phyloP scores from a whole-genome alignment of 176 grass and related monocot genomes.

The Carex parvula region DNA sequence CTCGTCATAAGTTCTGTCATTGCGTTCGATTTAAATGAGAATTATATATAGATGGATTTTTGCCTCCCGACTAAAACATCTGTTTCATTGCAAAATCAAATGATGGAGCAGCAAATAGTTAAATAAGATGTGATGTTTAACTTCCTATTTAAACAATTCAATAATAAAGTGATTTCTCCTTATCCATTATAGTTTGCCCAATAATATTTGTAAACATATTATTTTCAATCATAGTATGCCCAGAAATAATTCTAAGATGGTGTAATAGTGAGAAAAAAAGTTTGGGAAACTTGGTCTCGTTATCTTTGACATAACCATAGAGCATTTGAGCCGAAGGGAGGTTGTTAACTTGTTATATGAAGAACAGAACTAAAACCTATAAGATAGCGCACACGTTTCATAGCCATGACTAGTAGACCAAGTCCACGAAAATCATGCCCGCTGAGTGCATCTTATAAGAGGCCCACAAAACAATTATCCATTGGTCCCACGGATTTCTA shows the following conservation, averaged over 20 bases:
- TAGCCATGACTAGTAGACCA: background rate
- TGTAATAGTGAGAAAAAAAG: background rate
- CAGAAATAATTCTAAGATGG: background rate
- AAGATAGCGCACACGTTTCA: background rate
- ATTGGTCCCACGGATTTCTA: background rate
- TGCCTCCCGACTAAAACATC: background rate
- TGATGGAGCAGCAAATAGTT: background rate
- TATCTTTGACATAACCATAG: no score
- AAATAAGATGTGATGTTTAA: background rate
- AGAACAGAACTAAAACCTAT: no score
- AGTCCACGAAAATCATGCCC: background rate
- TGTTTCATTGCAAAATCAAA: background rate
- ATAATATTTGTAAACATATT: background rate
- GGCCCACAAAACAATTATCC: background rate
- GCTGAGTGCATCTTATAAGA: background rate
- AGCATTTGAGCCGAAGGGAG: no score
- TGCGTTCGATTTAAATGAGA: no score
- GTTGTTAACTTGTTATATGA: no score
- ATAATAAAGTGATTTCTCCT: background rate
- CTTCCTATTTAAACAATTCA: background rate
- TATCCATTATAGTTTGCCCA: background rate
- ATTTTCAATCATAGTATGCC: background rate
- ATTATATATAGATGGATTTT: background rate
- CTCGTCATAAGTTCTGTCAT: no score
- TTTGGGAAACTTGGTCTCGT: background rate